These are phyloP conservation scores for Cymbidium sinense DNA, from an alignment of 106 monocot species.

Conservation along the genomic window DNA sequence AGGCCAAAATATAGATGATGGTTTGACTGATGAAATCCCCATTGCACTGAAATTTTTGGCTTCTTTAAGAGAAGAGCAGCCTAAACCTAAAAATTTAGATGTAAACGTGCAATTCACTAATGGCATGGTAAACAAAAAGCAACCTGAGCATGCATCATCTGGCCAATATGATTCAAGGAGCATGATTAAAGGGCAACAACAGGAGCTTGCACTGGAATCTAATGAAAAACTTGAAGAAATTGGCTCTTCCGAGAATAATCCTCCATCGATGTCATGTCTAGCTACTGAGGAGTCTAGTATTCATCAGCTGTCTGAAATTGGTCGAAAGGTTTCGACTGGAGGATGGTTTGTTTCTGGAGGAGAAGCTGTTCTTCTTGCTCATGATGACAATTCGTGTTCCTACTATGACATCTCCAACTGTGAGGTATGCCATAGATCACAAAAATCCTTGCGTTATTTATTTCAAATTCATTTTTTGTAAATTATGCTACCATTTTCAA, in stretches of 20 bases:
- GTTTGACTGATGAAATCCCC: constrained; percentile 53
- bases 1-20: constrained; percentile 10
- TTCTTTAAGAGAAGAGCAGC: constrained; percentile 35
- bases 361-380: constrained; percentile 93
- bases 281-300: constrained; percentile 40
- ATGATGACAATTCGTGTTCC: constrained; percentile 78
- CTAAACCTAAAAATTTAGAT: constrained; percentile 4
- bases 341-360: constrained; percentile 99
- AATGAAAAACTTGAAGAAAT: constrained; percentile 68
- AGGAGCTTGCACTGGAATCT: constrained; percentile 27
- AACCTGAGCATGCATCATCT: constrained; percentile 14
- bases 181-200: background rate
- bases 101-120: background rate
- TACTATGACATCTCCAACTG: constrained; percentile 80
- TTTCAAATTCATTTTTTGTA: background rate
- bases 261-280: constrained; percentile 21
- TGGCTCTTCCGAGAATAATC: constrained; percentile 62
- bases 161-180: constrained; percentile 16
- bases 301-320: constrained; percentile 52
- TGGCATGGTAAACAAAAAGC: constrained; percentile 15
- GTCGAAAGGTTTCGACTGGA: constrained; percentile 62
- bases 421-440: constrained; percentile 43
- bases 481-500: background rate
- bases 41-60: constrained; percentile 74
- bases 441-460: background rate